These are phyloP conservation scores for Ustilago xerochloae DNA, from an alignment of 1,284 basidiomycete species.

Conservation along the genomic window DNA sequence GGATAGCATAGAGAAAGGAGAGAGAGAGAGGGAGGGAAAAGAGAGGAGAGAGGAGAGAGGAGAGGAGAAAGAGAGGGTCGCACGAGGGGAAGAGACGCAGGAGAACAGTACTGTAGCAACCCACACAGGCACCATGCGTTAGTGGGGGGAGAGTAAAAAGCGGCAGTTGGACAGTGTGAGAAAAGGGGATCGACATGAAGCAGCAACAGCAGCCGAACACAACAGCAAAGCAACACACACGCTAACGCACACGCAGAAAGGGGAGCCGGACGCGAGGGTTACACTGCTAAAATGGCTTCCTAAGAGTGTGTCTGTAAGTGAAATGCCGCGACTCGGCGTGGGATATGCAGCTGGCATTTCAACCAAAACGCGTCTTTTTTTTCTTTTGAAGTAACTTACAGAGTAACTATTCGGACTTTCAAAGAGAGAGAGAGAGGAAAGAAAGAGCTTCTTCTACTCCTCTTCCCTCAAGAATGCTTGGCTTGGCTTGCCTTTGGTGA, in stretches of 20 bases:
- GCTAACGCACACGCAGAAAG: background rate
- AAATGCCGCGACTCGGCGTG: too few relatives aligned
- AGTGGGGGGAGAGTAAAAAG: too few relatives aligned
- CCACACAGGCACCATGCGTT: too few relatives aligned
- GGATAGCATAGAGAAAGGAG: background rate
- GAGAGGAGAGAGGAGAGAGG: background rate
- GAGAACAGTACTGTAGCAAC: too few relatives aligned
- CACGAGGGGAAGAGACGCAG: background rate
- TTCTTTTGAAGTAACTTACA: too few relatives aligned
- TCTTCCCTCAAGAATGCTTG: background rate
- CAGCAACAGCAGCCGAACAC: too few relatives aligned
- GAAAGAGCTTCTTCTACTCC: background rate
- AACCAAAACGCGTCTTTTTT: background rate
- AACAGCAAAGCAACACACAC: conserved; percentile 1
- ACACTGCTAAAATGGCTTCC: too few relatives aligned
- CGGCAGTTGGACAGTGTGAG: too few relatives aligned
- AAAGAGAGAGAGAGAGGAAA: background rate
- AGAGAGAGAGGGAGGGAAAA: background rate
- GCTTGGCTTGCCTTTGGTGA: background rate
- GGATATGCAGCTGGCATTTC: too few relatives aligned
- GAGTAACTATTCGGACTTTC: background rate
- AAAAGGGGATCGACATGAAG: background rate
- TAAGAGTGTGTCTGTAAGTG: too few relatives aligned
- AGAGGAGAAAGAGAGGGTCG: background rate
- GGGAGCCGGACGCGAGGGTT: too few relatives aligned